Conservation (phyloP, 345 rosid species). For the Microcos paniculata region DNA sequence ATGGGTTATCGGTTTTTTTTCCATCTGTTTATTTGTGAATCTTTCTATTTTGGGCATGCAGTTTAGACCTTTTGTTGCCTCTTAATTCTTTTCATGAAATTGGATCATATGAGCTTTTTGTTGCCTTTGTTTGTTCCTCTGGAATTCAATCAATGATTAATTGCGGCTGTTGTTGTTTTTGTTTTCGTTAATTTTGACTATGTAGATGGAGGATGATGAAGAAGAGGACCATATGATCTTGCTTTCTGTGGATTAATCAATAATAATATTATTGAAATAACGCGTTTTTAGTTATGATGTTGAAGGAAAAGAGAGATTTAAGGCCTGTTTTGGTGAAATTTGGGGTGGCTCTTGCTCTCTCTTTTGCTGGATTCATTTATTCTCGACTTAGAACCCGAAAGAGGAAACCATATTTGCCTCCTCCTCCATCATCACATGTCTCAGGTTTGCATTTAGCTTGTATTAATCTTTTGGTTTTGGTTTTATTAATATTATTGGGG, state of each 20-base stretch:
- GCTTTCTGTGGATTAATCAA: conserved; percentile 1
- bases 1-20: not conserved
- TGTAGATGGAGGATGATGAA: conserved; percentile 52
- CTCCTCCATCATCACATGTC: conserved; percentile 27
- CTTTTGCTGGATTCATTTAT: conserved; percentile 70
- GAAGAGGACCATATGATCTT: conserved; percentile 26
- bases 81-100: not conserved
- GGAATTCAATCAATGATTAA: not conserved
- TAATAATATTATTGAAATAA: not conserved
- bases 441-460: conserved; percentile 34
- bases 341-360: conserved; percentile 70
- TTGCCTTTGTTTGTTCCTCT: not conserved
- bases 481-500: not conserved
- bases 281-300: conserved; percentile 20
- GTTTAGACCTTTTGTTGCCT: not conserved
- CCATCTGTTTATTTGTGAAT: conserved; percentile 2
- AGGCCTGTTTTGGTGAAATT: conserved; percentile 53
- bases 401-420: conserved; percentile 37
- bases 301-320: conserved; percentile 48
- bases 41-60: not conserved
- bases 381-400: conserved; percentile 46
- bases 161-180: not conserved
- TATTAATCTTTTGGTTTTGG: not conserved
- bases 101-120: not conserved
- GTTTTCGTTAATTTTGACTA: not conserved